Conservation (phyloP, 345 rosid species). For the Reutealis trisperma region DNA sequence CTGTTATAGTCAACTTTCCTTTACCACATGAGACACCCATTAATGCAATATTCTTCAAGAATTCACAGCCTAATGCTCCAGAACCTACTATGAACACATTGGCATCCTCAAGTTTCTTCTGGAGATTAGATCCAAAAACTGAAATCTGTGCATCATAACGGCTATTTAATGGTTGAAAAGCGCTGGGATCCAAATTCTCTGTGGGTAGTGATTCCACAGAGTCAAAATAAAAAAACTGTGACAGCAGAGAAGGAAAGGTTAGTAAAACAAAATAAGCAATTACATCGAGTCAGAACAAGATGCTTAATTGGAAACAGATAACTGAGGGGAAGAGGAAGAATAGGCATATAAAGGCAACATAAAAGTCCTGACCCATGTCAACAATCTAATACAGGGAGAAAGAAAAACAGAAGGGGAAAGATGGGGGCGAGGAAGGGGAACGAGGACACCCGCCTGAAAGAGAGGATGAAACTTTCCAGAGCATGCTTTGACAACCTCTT, state of each 20-base stretch:
- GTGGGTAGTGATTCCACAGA: constrained; percentile 91
- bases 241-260: constrained; percentile 19
- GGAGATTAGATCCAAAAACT: constrained; percentile 92
- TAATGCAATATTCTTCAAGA: constrained; percentile 87
- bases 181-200: constrained; percentile 67
- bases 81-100: constrained; percentile 82
- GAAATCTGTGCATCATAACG: constrained; percentile 98
- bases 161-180: constrained; percentile 66
- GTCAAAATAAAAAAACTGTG: constrained; percentile 95
- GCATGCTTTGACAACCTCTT: constrained; percentile 98
- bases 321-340: neutral
- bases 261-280: constrained; percentile 12
- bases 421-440: neutral
- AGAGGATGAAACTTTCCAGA: constrained; percentile 98
- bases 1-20: constrained; percentile 92
- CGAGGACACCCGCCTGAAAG: constrained; percentile 57
- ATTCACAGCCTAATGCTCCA: constrained; percentile 98
- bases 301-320: neutral
- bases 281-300: constrained; percentile 3
- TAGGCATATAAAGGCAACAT: neutral
- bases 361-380: neutral
- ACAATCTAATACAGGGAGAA: neutral
- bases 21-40: constrained; percentile 94
- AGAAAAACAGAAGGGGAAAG: too few relatives aligned
- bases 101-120: constrained; percentile 92